These are phyloP conservation scores for Acanthamoeba royreba DNA, from an alignment of 208 protist species.

Conservation along the genomic window DNA sequence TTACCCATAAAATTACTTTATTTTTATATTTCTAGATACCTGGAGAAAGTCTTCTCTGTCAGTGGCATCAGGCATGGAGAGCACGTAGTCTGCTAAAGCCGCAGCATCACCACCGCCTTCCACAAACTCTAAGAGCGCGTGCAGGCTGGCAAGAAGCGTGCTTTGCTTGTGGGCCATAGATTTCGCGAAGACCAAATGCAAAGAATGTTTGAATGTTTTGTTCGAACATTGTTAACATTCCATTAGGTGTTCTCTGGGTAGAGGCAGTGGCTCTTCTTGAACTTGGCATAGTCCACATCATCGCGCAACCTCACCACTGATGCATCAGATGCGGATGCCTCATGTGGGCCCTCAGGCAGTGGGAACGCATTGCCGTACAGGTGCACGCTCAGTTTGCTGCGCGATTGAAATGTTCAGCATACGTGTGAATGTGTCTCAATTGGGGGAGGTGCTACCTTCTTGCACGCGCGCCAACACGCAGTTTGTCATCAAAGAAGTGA, in stretches of 20 bases:
- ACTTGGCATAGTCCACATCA: not conserved
- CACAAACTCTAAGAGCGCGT: too few species aligned
- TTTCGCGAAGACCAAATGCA: too few species aligned
- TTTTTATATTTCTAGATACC: too few species aligned
- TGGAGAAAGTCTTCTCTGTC: too few species aligned
- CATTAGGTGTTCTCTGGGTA: conserved; percentile 18
- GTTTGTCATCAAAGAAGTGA: conserved; percentile 37
- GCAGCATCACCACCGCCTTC: too few species aligned
- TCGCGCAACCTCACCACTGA: not conserved
- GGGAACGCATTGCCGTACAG: conserved; percentile 15
- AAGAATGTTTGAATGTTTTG: too few species aligned
- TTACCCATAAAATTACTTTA: too few species aligned
- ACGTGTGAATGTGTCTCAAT: not conserved
- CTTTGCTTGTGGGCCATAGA: too few species aligned
- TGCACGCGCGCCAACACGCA: not conserved
- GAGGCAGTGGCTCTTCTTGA: not conserved
- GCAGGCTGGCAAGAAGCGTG: too few species aligned
- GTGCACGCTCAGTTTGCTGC: conserved; percentile 42
- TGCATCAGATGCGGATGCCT: not conserved
- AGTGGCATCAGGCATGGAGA: too few species aligned
- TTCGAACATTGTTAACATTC: not conserved
- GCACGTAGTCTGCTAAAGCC: too few species aligned
- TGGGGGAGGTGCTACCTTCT: not conserved
- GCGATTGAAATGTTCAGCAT: not conserved
- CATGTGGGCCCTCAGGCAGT: not conserved